Percentiles rank a stretch among this genome's conserved stretches.
phyloP scores from a whole-genome alignment of 2,329 filamentous ascomycete species.

The Ceratocystis cubensis region DNA sequence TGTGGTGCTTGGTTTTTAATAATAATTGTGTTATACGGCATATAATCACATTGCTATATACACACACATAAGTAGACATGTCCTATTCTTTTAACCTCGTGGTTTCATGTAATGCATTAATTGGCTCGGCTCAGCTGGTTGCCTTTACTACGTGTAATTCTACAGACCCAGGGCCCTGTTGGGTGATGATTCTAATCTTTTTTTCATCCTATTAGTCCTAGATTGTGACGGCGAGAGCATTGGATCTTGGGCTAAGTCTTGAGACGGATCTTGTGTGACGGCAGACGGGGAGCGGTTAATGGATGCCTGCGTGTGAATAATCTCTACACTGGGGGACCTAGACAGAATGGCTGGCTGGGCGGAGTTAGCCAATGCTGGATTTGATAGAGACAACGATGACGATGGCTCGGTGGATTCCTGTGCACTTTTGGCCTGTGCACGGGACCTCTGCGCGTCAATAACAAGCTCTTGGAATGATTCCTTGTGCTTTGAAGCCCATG shows the following conservation, averaged over 20 bases:
- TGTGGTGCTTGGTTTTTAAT: not conserved
- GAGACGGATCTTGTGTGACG: not conserved
- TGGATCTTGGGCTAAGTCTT: not conserved
- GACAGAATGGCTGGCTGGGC: not conserved
- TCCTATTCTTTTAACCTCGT: too few species aligned
- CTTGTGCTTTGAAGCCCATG: slow-evolving; percentile 62
- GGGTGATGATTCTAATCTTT: slow-evolving; percentile 7
- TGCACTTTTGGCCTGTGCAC: slow-evolving; percentile 24
- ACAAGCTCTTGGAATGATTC: slow-evolving; percentile 69
- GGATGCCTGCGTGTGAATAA: not conserved
- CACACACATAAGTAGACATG: too few species aligned
- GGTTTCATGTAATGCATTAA: not conserved
- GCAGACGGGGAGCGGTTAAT: not conserved
- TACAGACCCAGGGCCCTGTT: slow-evolving; percentile 3
- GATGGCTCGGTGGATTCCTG: not conserved
- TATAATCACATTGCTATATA: not conserved
- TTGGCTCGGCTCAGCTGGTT: not conserved
- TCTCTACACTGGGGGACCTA: not conserved
- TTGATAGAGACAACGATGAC: not conserved
- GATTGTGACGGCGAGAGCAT: not conserved
- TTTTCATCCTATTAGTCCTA: not conserved
- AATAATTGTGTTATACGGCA: not conserved
- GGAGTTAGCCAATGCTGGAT: not conserved
- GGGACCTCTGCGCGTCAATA: slow-evolving; percentile 54
- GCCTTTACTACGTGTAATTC: not conserved